phyloP scores from a whole-genome alignment of 148 eudicot species.

The Oxyria digyna region DNA sequence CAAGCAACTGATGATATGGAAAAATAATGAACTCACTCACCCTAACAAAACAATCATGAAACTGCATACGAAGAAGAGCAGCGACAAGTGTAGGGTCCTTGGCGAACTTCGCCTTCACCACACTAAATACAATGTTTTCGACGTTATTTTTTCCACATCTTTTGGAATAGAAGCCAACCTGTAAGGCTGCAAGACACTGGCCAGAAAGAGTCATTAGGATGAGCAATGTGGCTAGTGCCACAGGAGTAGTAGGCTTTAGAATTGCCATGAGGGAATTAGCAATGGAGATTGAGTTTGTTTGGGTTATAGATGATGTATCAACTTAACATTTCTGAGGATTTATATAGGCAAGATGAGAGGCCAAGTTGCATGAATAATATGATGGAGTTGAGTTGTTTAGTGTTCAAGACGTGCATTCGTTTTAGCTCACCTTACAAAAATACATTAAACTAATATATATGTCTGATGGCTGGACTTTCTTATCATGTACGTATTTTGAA shows the following conservation, averaged over 20 bases:
- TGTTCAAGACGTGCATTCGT: background rate
- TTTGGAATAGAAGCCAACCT: conserved; percentile 27
- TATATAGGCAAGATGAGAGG: background rate
- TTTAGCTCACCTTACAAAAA: background rate
- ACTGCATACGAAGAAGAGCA: conserved; percentile 35
- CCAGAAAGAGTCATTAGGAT: conserved; percentile 17
- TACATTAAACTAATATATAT: too few species aligned
- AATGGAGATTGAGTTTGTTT: background rate
- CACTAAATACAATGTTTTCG: conserved; percentile 20
- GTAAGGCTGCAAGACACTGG: conserved; percentile 13
- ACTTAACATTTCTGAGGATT: background rate
- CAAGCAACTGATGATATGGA: too few species aligned
- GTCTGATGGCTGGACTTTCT: too few species aligned
- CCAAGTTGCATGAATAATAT: background rate
- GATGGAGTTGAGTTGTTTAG: background rate
- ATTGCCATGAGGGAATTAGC: background rate
- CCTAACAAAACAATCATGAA: conserved; percentile 47
- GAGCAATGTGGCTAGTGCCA: conserved; percentile 14
- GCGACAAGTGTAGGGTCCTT: conserved; percentile 17
- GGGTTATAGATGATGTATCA: background rate
- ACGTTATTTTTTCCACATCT: conserved; percentile 25
- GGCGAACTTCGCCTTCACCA: background rate
- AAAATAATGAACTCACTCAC: conserved; percentile 12
- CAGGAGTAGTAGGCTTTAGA: background rate
- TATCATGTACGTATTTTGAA: too few species aligned